Evolutionary conservation across 331 rosid species (phyloP).

Genomic region (Pyrus hybrid): DNA sequence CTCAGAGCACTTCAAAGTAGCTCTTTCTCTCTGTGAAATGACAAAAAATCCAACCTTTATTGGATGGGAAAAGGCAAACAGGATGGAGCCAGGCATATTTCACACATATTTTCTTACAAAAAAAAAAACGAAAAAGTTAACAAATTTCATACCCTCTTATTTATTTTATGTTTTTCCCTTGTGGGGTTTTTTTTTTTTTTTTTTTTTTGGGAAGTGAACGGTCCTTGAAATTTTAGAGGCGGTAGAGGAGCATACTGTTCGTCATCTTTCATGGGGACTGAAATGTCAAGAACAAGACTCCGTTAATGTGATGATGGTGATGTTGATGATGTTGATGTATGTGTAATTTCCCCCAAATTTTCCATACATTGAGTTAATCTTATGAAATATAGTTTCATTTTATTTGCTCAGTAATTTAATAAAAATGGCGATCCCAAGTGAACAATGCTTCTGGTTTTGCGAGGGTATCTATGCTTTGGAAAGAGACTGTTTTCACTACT

Average conservation of each 20-base stretch:
- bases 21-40: slow-evolving; percentile 30
- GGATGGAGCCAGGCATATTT: slow-evolving; percentile 96
- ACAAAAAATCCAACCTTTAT: slow-evolving; percentile 19
- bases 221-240: slow-evolving; percentile 24
- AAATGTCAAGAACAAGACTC: slow-evolving; percentile 30
- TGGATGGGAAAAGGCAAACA: slow-evolving; percentile 82
- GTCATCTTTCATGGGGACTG: slow-evolving; percentile 40
- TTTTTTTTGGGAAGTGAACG: slow-evolving; percentile 3
- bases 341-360: slow-evolving; percentile 26
- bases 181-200: background rate
- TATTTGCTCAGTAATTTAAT: background rate
- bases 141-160: slow-evolving; percentile 23
- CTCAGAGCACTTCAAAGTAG: slow-evolving; percentile 48
- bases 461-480: no score
- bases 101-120: slow-evolving; percentile 3
- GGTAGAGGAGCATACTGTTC: slow-evolving; percentile 32
- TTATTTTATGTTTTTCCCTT: background rate
- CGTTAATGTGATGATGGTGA: slow-evolving; percentile 3
- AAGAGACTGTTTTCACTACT: no score
- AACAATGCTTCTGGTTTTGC: no score
- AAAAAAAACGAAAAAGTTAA: background rate
- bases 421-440: no score
- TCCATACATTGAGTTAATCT: background rate
- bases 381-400: background rate
- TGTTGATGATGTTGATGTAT: slow-evolving; percentile 19